Conservation (phyloP, 176 grass and related monocot genomes). For the Alloteropsis semialata region DNA sequence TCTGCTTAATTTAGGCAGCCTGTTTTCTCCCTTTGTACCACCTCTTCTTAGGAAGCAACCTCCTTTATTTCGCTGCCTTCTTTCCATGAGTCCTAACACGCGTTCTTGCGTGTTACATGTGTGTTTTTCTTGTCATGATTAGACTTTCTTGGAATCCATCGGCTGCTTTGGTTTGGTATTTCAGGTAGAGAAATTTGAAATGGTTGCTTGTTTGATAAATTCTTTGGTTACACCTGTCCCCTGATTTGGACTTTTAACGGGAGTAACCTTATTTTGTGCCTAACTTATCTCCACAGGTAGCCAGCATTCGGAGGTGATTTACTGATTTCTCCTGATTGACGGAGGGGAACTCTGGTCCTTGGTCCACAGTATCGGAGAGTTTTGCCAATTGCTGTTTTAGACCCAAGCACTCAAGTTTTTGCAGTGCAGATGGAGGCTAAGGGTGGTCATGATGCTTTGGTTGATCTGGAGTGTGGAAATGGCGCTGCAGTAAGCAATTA, state of each 20-base stretch:
- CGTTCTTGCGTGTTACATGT: not conserved
- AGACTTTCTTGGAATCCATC: not conserved
- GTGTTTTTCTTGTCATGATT: not conserved
- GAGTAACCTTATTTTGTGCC: conserved; percentile 36
- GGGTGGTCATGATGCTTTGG: conserved; percentile 36
- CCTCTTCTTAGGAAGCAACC: not conserved
- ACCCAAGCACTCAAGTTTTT: not conserved
- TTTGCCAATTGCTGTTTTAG: conserved; percentile 45
- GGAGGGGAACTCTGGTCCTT: not conserved
- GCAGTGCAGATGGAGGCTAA: conserved; percentile 55
- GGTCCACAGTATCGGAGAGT: not conserved
- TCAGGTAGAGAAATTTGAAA: conserved; percentile 18
- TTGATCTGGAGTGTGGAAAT: conserved; percentile 80
- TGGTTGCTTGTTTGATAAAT: conserved; percentile 10
- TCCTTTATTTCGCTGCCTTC: conserved; percentile 1
- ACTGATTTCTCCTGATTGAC: not conserved
- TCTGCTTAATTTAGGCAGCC: conserved; percentile 37
- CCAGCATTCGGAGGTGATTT: not conserved
- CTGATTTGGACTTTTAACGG: conserved; percentile 23
- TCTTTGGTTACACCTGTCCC: not conserved
- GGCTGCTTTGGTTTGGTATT: conserved; percentile 22
- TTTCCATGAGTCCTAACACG: not conserved
- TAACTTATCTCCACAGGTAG: conserved; percentile 35
- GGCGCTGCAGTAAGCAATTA: conserved; percentile 25
- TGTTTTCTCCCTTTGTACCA: not conserved